Evolutionary conservation across 148 eudicot genomes (phyloP), one percentile per base, ranked within the genome.

Genomic region (Nepenthes mirabilis): DNA sequence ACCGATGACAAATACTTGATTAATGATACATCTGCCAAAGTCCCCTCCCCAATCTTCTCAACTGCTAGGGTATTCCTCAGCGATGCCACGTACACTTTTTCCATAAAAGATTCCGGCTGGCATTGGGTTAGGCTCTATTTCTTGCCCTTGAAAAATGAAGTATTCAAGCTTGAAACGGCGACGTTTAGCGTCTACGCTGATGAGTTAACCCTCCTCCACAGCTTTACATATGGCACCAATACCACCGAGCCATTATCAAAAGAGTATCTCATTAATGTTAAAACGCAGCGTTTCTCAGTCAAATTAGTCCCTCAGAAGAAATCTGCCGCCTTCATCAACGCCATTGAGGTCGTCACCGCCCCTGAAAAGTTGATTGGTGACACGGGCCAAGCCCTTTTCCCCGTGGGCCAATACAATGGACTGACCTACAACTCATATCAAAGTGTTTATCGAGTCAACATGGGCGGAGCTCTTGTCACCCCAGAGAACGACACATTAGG

Each of bases 101-200:
- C 63, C n/a, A 66, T 85, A 50, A 58, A 79, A 37, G 80, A 80
- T 1, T 75, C 94, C 0, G 96, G 98, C 5, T 91, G 86, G 90
- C 98, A 88, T 75, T 88, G 94, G 96, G 75, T 88, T 14, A 77
- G 98, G 14, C 83, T 91, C 13, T 82, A 88, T 64, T 91, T 91
- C 60, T 68, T 64, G 43, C 84, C 96, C 0, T 33, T 88, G 1
- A 52, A 74, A 2, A 78, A 62, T 55, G 65, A 75, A 11, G 83
- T 75, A 11, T 78, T 71, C 53, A 73, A 85, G 9, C 79, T 91
- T 1, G 74, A 83, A 2, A 65, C 70, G 0, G 80, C 98, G 0
- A 73, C 69, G 9, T 88, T 91, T 57, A 61, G 65, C 10, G 90
- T 91, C 14, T 70, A 14, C 12, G 78, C 94, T 0, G 79, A 77